phyloP scores from a whole-genome alignment of 768 basidiomycete genomes.

The Lactarius pseudohatsudake region DNA sequence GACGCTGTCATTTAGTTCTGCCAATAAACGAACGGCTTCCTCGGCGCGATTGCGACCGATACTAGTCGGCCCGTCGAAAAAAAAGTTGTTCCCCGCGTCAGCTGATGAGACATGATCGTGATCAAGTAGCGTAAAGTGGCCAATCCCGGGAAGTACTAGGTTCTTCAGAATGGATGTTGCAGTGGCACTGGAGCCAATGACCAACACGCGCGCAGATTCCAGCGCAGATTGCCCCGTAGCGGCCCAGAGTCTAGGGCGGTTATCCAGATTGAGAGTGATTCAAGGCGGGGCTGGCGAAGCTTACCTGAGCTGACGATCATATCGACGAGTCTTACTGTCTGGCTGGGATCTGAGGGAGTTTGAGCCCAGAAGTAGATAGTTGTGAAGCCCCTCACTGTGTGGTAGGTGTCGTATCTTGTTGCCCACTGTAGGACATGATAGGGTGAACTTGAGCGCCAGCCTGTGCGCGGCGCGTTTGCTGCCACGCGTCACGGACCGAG shows the following conservation, averaged over 20 bases:
- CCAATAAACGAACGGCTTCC: constrained; percentile 73
- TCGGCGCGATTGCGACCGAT: constrained; percentile 77
- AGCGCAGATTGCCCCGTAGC: constrained; percentile 87
- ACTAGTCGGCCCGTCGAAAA: constrained; percentile 73
- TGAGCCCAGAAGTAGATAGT: constrained; percentile 12
- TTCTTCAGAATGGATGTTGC: constrained; percentile 93
- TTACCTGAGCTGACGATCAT: constrained; percentile 93
- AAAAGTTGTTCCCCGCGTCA: constrained; percentile 97
- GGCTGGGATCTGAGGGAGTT: constrained; percentile 53
- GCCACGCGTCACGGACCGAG: not conserved
- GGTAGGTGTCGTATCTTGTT: constrained; percentile 48
- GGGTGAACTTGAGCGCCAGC: not conserved
- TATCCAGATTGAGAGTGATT: not conserved
- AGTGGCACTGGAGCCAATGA: constrained; percentile 79
- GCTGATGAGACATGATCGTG: constrained; percentile 54
- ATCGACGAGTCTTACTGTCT: constrained; percentile 85
- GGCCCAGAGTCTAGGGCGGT: constrained; percentile 76
- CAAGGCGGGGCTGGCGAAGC: constrained; percentile 26
- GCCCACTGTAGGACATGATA: constrained; percentile 35
- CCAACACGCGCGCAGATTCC: constrained; percentile 78
- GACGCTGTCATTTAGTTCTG: constrained; percentile 88
- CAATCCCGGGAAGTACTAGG: constrained; percentile 92
- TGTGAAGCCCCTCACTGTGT: constrained; percentile 36
- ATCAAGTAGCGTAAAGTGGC: constrained; percentile 93
- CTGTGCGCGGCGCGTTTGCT: not conserved